These are phyloP conservation scores for Lodderomyces theae DNA, from an alignment of 1,139 yeast species.

Conservation along the genomic window DNA sequence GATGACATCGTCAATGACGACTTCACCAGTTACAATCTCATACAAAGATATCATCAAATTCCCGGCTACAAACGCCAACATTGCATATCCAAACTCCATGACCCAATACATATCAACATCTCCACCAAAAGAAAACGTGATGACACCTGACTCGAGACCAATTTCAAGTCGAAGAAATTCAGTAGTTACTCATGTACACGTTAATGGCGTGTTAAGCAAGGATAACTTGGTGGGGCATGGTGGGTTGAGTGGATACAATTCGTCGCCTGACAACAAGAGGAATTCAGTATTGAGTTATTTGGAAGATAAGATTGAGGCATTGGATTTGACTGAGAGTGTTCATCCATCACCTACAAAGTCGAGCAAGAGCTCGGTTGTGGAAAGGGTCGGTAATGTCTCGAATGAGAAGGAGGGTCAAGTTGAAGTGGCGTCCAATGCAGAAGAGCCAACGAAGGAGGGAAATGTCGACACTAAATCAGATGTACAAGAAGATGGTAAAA, in stretches of 20 bases:
- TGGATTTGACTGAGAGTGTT: slow-evolving; percentile 31
- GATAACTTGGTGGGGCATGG: slow-evolving; percentile 20
- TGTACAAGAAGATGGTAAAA: neutral
- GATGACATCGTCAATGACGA: slow-evolving; percentile 35
- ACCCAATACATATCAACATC: slow-evolving; percentile 39
- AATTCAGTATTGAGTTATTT: slow-evolving; percentile 45
- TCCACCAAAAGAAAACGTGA: slow-evolving; percentile 25
- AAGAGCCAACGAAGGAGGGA: slow-evolving; percentile 8
- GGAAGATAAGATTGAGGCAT: slow-evolving; percentile 46
- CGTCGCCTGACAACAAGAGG: slow-evolving; percentile 27
- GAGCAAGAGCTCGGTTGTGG: slow-evolving; percentile 2
- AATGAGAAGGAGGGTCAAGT: no score
- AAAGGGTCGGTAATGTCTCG: slow-evolving; percentile 7
- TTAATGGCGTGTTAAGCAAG: slow-evolving; percentile 45
- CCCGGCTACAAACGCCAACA: slow-evolving; percentile 25
- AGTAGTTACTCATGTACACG: slow-evolving; percentile 46
- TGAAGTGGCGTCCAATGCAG: no score
- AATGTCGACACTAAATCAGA: neutral
- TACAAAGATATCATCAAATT: slow-evolving; percentile 32
- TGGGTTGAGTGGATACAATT: neutral
- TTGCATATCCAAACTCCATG: slow-evolving; percentile 20
- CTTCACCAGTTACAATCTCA: slow-evolving; percentile 7
- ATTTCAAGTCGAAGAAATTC: slow-evolving; percentile 34
- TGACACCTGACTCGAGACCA: neutral
- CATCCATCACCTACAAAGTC: slow-evolving; percentile 11